Evolutionary conservation across 2,329 filamentous ascomycete species (phyloP), one percentile per base, ranked within the genome.

Genomic region (Microcyclospora pomicola): DNA sequence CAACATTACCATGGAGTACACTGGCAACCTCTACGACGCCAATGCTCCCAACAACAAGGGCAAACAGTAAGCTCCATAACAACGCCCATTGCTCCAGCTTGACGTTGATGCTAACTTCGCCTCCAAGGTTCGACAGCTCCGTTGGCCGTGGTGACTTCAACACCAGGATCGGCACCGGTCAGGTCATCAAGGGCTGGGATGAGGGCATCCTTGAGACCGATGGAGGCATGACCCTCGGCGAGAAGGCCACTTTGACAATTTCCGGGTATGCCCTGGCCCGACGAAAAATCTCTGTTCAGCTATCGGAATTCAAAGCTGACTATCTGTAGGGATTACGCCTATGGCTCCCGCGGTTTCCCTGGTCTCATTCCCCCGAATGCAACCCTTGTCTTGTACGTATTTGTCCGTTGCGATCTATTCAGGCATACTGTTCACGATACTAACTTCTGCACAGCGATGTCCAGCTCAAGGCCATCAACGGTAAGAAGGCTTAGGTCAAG

Each of bases 1-100:
- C 59, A 74, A 65, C 16, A 83, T 96, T 55, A 75, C 73, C 55
- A 93, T 96, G 57, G 76, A 91, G 65, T 96, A 96, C 72, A 91
- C 81, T 31, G 91, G 91, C 53, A 94, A 69, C 65, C 71, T 96
- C 46, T 82, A 80, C 64, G 79, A 92, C 55, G 55, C 66, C 15
- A 63, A 55, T 46, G 64, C 74, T 59, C 62, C 71, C 13, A 68
- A 75, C 41, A 68, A 73, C 54, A 74, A 72, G 71, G 87, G 87
- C 53, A 63, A 60, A 16, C 58, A 85, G 86, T 93, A 67, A 54
- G 79, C 64, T 27, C 15, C 11, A 7, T 15, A 12, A 5, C 28
- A 9, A 34, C 42, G 11, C 15, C 5, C 33, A 11, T n/a, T 10
- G 10, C 19, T n/a, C 10, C 13, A 5, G 9, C 34, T n/a, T 13